Percentiles rank a stretch among this genome's conserved stretches.
These are phyloP conservation scores for Sequoiadendron giganteum DNA, from an alignment of 75 land plant genomes.

Conservation along the genomic window DNA sequence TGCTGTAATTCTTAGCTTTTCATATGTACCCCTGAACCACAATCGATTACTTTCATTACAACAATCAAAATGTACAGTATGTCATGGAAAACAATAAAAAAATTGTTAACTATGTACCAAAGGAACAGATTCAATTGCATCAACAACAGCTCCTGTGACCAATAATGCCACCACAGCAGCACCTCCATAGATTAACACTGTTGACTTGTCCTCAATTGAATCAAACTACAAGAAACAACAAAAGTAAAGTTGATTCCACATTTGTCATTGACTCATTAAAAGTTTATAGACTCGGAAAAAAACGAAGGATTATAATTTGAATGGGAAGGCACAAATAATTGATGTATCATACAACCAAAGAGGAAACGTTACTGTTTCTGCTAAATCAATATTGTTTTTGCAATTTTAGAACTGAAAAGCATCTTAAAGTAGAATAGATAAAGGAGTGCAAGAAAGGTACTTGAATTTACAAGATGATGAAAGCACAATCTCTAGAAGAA, in stretches of 20 bases:
- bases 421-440: background rate
- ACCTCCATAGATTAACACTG: slow-evolving; percentile 48
- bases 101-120: slow-evolving; percentile 45
- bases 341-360: background rate
- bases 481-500: background rate
- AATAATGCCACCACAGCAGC: slow-evolving; percentile 66
- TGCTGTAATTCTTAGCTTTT: background rate
- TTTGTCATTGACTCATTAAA: background rate
- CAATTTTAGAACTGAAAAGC: background rate
- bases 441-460: background rate
- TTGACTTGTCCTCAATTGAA: slow-evolving; percentile 26
- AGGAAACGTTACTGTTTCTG: background rate
- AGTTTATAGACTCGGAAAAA: background rate
- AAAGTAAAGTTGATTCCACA: background rate
- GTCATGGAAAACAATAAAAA: background rate
- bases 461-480: background rate
- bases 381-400: background rate
- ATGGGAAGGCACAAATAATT: background rate
- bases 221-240: slow-evolving; percentile 33
- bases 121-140: slow-evolving; percentile 75
- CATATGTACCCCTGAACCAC: background rate
- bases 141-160: slow-evolving; percentile 58
- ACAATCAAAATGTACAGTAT: background rate
- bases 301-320: background rate
- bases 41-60: background rate